A percentile compares a stretch with the other conserved stretches of the same genome.
Conservation (phyloP, 306 rosid species). For the Carpinus fangiana region DNA sequence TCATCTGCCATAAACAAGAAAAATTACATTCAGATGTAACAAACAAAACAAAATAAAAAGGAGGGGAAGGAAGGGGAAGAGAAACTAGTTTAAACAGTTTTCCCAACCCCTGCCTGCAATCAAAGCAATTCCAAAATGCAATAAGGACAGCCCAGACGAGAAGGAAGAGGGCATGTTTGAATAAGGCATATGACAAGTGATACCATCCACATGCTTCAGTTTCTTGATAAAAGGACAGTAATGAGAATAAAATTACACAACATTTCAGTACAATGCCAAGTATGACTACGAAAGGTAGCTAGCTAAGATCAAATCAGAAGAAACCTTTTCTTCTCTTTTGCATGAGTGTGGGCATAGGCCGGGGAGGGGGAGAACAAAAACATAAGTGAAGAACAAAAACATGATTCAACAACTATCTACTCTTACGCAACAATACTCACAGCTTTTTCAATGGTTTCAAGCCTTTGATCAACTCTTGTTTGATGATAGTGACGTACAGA, state of each 20-base stretch:
- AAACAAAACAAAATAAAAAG: not conserved
- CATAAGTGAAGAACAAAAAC: not conserved
- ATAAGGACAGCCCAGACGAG: not conserved
- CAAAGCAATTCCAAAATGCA: not conserved
- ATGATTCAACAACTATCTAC: not conserved
- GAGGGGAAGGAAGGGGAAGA: not conserved
- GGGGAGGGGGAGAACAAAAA: too few species aligned
- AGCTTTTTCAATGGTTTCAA: conserved; percentile 76
- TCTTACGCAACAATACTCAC: conserved; percentile 37
- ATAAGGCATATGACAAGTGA: not conserved
- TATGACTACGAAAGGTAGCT: not conserved
- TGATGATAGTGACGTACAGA: conserved; percentile 77
- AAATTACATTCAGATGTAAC: not conserved
- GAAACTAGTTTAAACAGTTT: not conserved
- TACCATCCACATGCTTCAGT: not conserved
- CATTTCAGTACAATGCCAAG: not conserved
- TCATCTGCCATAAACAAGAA: conserved; percentile 53
- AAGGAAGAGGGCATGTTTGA: not conserved
- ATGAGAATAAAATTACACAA: not conserved
- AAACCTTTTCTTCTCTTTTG: not conserved
- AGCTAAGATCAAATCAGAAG: not conserved
- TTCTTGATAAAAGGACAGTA: not conserved
- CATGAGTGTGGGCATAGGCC: not conserved
- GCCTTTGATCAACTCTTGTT: conserved; percentile 69
- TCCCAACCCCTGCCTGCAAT: not conserved